Evolutionary conservation across 2,329 filamentous ascomycete species (phyloP), one percentile per base, ranked within the genome.

Genomic region (Arthrobotrys conoides): DNA sequence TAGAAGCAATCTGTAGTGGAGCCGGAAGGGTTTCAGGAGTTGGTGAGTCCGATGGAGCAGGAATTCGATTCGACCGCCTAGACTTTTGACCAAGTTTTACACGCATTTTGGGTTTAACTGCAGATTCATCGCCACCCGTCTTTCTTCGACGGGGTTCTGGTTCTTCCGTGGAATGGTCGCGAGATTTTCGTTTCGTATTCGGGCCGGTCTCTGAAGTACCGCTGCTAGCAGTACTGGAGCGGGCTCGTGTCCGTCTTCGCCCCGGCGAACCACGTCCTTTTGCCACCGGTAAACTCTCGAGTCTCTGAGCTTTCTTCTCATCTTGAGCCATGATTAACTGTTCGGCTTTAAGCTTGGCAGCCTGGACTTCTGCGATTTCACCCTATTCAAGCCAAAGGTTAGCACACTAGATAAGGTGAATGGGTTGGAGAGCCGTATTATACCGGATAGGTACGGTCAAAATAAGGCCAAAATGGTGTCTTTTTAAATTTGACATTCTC

Each of bases 151-250:
- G 68, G 4, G 68, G 27, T 10, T 20, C 55, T 9, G 68, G 75
- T 44, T 69, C 75, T 5, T 78, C 75, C 9, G 63, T 71, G 5
- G 75, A 72, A 27, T 78, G 59, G 30, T 78, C 75, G 16, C 75
- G 75, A 14, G 75, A 72, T 53, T 78, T 78, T 30, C 75, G 75
- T 44, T 78, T 78, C 12, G 53, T 46, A 22, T 55, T 64, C 16
- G 33, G 44, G 1, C 68, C 75, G 1, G 44, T 20, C 16, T 72
- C 75, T 20, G 75, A 78, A n/a, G 27, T 57, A 18, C 68, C 68
- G 55, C 75, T 78, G 57, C 75, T 78, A 51, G 51, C 30, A 18
- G 75, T 78, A 8, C 75, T 68, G 2, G 75, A 78, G 22, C 75
- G 75, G 27, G 61, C 48, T 36, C 75, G 53, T 49, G 68, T 69